These are phyloP conservation scores for Smittium mucronatum DNA, from an alignment of 371 early-diverging fungal species.

Conservation along the genomic window DNA sequence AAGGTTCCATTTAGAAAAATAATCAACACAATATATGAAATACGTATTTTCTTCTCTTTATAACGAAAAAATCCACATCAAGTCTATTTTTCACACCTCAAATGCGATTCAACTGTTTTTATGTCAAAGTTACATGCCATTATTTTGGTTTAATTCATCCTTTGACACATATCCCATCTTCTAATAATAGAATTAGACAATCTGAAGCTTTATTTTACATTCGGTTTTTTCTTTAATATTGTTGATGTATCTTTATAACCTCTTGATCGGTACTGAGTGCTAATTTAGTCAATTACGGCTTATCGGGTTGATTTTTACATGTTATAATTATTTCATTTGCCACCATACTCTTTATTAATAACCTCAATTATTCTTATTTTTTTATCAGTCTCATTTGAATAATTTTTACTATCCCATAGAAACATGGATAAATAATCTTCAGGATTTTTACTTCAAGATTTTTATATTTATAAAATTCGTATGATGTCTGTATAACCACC, in stretches of 20 bases:
- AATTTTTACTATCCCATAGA: not conserved
- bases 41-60: not conserved
- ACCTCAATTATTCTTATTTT: not conserved
- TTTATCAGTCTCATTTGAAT: not conserved
- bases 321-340: not conserved
- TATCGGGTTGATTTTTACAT: not conserved
- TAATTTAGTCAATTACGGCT: not conserved
- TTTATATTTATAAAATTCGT: not conserved
- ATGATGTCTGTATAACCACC: not conserved
- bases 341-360: not conserved
- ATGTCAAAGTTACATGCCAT: not conserved
- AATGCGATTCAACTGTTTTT: not conserved
- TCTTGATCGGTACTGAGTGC: not conserved
- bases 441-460: not conserved
- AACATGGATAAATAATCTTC: not conserved
- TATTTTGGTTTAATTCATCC: not conserved
- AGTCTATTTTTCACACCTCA: not conserved
- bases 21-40: not conserved
- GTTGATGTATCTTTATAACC: not conserved
- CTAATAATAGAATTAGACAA: not conserved
- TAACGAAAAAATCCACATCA: not conserved
- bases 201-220: not conserved
- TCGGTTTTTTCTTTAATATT: not conserved
- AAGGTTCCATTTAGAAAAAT: not conserved
- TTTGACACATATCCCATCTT: not conserved